phyloP scores from a whole-genome alignment of 2,329 filamentous ascomycete species.

The Zymoseptoria pseudotritici region DNA sequence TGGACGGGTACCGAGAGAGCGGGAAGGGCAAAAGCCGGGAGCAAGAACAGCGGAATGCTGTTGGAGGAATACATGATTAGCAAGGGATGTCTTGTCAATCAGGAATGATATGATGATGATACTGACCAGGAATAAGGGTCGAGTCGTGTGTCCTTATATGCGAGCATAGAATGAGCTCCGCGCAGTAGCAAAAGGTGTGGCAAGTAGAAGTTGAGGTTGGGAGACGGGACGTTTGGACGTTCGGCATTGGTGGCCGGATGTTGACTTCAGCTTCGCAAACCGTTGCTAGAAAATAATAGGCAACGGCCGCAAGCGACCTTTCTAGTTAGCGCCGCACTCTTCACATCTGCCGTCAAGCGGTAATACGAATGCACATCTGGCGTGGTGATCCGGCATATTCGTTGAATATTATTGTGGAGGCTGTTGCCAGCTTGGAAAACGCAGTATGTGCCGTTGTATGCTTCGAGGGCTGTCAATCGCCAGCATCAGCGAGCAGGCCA shows the following conservation, averaged over 20 bases:
- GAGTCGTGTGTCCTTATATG: background rate
- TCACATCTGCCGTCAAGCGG: background rate
- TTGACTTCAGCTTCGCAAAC: background rate
- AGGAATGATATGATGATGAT: background rate
- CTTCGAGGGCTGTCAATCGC: background rate
- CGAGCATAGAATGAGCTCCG: background rate
- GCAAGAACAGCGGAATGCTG: conserved; percentile 2
- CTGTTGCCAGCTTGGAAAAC: background rate
- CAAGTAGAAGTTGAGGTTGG: background rate
- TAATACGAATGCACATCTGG: background rate
- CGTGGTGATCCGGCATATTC: background rate
- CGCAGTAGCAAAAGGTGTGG: background rate
- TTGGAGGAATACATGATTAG: conserved; percentile 6
- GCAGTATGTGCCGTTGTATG: background rate
- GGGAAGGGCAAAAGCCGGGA: background rate
- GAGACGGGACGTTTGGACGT: background rate
- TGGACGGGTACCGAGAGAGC: conserved; percentile 3
- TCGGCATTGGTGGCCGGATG: background rate
- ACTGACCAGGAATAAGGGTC: conserved; percentile 2
- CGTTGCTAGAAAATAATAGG: background rate
- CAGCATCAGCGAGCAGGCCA: background rate
- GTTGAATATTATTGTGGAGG: background rate
- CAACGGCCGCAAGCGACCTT: background rate
- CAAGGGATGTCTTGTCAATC: background rate
- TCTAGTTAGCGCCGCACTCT: background rate